Evolutionary conservation across 2,329 filamentous ascomycete genomes (phyloP).

Genomic region (Domatiomyces catenatus): DNA sequence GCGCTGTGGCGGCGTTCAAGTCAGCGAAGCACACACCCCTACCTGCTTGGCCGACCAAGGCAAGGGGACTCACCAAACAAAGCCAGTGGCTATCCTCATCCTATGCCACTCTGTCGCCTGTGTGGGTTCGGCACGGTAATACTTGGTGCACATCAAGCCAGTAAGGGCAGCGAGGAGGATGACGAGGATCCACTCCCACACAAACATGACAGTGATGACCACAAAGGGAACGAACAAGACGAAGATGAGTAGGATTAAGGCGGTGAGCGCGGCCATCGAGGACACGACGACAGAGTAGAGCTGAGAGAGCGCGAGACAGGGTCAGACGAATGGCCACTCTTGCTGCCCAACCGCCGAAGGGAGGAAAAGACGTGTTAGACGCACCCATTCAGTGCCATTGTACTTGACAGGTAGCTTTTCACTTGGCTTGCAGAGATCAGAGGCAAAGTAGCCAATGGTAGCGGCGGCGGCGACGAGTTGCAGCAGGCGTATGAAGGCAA

Average conservation of each 20-base stretch:
- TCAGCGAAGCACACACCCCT: not conserved
- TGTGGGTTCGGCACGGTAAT: slow-evolving; percentile 51
- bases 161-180: slow-evolving; percentile 70
- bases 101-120: slow-evolving; percentile 47
- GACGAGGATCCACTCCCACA: slow-evolving; percentile 57
- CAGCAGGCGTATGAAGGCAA: slow-evolving; percentile 39
- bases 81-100: slow-evolving; percentile 83
- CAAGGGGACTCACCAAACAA: slow-evolving; percentile 41
- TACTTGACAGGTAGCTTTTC: slow-evolving; percentile 30
- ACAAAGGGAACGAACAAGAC: slow-evolving; percentile 31
- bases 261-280: slow-evolving; percentile 47
- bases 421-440: slow-evolving; percentile 44
- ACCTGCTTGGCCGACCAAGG: not conserved
- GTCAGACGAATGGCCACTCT: not conserved
- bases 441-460: slow-evolving; percentile 62
- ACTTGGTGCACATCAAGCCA: slow-evolving; percentile 68
- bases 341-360: too few species aligned
- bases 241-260: slow-evolving; percentile 50
- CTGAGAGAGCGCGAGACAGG: slow-evolving; percentile 21
- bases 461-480: slow-evolving; percentile 63
- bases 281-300: slow-evolving; percentile 58
- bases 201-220: slow-evolving; percentile 32
- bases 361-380: slow-evolving; percentile 13
- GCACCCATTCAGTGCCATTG: slow-evolving; percentile 54
- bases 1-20: slow-evolving; percentile 18